Base-by-base conservation (phyloP, 1,284 basidiomycete genomes). In the Cutaneotrichosporon spelunceum region DNA sequence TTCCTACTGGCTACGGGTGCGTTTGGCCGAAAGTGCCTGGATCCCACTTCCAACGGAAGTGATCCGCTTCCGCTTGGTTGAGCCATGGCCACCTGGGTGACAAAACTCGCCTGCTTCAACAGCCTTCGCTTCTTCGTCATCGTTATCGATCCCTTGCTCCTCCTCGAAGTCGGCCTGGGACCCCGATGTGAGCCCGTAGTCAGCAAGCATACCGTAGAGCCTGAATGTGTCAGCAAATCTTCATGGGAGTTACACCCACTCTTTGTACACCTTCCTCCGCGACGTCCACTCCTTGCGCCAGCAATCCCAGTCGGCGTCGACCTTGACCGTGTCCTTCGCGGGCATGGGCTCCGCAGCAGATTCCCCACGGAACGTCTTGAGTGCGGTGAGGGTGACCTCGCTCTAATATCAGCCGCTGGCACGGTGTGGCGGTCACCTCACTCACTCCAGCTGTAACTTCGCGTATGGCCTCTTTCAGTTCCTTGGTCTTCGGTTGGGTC, bases 401-500 rank as follows among this genome's bases (percentile, higher is more conserved):
- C 78, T 77, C 76, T 79, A 55, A 1, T 5, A 16, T 61, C 13
- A 61, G 50, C n/a, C n/a, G n/a, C n/a, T n/a, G n/a, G n/a, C n/a
- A n/a, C n/a, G n/a, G n/a, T n/a, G n/a, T 13, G 6, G 24, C 2
- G 9, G 10, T 5, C 23, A 6, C 30, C 34, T 26, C 1, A 27
- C 54, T 11, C 19, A 79, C 79, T 63, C 78, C 70, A 13, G 64
- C 60, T 39, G 73, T 59, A 34, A 77, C 53, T 2, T 62, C 60
- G n/a, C 65, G 57, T 53, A 81, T 77, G 42, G 68, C 70, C 8
- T 53, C 59, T 3, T 57, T 60, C 2, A 93, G 81, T 60, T 90
- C 87, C 3, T 75, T 77, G 63, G 91, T 87, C 30, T 88, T 89
- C 0, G 88, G 88, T 9, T 83, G 82, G 23, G 77, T 78, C 70